A percentile compares a stretch with the other conserved stretches of the same genome.
Evolutionary conservation across 192 early-diverging fungal species (phyloP).

Genomic region (Backusella sp.): DNA sequence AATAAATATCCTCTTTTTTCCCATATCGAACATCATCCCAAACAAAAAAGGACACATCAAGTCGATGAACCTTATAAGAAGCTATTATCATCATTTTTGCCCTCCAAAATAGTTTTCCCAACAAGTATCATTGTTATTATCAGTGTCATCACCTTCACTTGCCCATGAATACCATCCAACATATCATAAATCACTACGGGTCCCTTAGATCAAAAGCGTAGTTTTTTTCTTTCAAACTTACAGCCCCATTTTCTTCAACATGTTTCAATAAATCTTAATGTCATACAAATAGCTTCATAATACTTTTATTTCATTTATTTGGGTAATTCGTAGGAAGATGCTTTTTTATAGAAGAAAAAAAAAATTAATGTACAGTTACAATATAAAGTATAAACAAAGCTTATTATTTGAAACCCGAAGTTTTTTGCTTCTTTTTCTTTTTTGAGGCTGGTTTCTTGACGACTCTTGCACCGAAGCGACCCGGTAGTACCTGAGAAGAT

Average conservation of each 20-base stretch:
- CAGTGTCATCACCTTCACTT: too few relatives aligned
- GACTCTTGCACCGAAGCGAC: neutral
- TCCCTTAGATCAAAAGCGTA: neutral
- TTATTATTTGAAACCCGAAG: neutral
- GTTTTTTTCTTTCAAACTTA: neutral
- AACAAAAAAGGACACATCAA: neutral
- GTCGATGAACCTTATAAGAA: neutral
- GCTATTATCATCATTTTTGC: too few relatives aligned
- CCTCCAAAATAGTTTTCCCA: too few relatives aligned
- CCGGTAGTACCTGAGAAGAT: neutral
- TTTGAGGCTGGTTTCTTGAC: neutral
- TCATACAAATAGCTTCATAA: neutral
- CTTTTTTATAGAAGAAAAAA: neutral
- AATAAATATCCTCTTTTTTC: neutral
- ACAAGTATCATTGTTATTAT: too few relatives aligned
- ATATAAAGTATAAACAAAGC: neutral
- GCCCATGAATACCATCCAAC: too few relatives aligned
- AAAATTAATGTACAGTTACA: neutral
- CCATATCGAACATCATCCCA: neutral
- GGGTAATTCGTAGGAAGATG: neutral
- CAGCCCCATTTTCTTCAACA: neutral
- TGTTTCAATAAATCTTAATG: too few relatives aligned
- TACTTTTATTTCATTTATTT: neutral
- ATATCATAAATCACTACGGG: too few relatives aligned
- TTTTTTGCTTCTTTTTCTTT: neutral